Conservation (phyloP, 2,329 filamentous ascomycete genomes). For the Aspergillus pseudonomiae region DNA sequence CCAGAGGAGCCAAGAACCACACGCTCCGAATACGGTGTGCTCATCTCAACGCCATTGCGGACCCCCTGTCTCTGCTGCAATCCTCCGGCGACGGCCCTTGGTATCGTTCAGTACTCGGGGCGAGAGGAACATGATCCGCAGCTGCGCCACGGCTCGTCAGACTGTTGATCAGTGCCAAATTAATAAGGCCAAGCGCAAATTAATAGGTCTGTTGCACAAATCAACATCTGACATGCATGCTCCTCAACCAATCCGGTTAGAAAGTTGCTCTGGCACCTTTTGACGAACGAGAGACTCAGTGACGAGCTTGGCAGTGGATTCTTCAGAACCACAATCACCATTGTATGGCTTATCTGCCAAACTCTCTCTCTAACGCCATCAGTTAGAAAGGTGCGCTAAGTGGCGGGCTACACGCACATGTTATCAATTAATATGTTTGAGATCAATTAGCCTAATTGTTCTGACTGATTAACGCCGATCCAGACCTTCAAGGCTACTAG, state of each 20-base stretch:
- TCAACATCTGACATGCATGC: neutral
- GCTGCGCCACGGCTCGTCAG: neutral
- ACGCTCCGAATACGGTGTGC: neutral
- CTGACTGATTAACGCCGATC: neutral
- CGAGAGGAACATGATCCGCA: conserved; percentile 2
- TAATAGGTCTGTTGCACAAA: neutral
- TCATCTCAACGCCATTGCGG: neutral
- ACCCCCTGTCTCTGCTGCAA: neutral
- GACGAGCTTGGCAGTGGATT: neutral
- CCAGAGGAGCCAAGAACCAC: neutral
- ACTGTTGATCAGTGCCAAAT: neutral
- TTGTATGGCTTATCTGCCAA: neutral
- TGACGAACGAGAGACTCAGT: neutral
- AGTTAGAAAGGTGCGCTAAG: no score
- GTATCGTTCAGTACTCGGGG: neutral
- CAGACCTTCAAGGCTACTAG: neutral
- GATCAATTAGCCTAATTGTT: neutral
- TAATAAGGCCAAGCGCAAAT: conserved; percentile 2
- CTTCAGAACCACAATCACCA: neutral
- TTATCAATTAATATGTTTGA: neutral
- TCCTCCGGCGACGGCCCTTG: neutral
- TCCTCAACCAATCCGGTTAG: neutral
- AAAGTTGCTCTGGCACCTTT: no score
- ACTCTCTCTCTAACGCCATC: neutral
- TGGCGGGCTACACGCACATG: neutral